A percentile compares a stretch with the other conserved stretches of the same genome.
Conservation (phyloP, 345 rosid genomes). For the Luvunga scandens region DNA sequence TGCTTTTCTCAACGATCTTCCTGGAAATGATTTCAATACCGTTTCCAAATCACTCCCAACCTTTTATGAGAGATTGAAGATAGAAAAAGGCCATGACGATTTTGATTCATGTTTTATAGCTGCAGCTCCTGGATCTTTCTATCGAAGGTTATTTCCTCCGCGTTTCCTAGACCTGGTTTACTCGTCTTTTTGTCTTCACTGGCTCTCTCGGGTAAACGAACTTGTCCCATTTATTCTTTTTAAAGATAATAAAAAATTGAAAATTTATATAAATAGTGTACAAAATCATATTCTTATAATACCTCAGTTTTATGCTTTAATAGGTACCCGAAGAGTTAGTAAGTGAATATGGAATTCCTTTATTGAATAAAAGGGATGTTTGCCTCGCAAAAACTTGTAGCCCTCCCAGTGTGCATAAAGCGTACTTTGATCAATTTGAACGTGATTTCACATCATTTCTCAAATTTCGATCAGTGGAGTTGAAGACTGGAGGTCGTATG, state of each 20-base stretch:
- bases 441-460: not conserved
- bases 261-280: no score
- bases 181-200: conserved; percentile 24
- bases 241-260: no score
- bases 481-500: not conserved
- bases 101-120: conserved; percentile 15
- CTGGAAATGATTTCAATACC: conserved; percentile 23
- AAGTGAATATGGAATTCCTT: not conserved
- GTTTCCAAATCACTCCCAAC: conserved; percentile 8
- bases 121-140: conserved; percentile 19
- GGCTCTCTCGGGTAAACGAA: conserved; percentile 10
- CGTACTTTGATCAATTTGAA: not conserved
- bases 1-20: conserved; percentile 25
- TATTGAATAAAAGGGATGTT: not conserved
- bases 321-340: not conserved
- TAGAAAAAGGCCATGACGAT: not conserved
- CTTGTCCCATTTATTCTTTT: no score
- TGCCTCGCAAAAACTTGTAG: not conserved
- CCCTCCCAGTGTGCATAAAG: not conserved
- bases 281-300: not conserved
- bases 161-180: conserved; percentile 19
- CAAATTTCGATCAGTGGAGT: not conserved
- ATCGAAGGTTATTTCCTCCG: conserved; percentile 21
- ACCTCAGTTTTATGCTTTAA: not conserved
- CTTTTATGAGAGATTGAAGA: conserved; percentile 15